These are phyloP conservation scores for Alternaria sp. DNA, from an alignment of 2,329 filamentous ascomycete genomes.

Conservation along the genomic window DNA sequence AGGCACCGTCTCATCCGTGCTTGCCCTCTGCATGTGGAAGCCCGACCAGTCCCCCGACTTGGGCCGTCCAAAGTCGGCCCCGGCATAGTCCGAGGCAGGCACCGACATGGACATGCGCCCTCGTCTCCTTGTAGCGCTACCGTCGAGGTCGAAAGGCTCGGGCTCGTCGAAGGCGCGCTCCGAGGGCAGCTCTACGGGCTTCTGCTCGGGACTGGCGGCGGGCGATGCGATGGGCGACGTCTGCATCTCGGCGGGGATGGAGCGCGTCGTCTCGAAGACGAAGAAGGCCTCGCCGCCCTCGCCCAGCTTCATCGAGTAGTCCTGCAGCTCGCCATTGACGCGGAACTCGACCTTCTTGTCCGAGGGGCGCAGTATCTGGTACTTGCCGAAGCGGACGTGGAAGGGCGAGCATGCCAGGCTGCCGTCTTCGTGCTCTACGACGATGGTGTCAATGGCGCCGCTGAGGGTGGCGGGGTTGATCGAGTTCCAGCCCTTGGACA, in stretches of 20 bases:
- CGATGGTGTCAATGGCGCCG: slow-evolving; percentile 98
- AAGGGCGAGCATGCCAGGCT: slow-evolving; percentile 91
- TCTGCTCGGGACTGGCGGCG: slow-evolving; percentile 76
- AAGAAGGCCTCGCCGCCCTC: slow-evolving; percentile 99
- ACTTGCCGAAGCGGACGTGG: slow-evolving; percentile 98
- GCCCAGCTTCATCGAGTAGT: slow-evolving; percentile 97
- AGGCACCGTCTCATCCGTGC: slow-evolving; percentile 62
- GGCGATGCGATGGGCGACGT: slow-evolving; percentile 94
- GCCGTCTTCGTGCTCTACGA: slow-evolving; percentile 94
- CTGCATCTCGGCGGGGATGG: slow-evolving; percentile 90
- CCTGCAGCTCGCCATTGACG: slow-evolving; percentile 89
- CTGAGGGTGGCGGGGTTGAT: slow-evolving; percentile 98
- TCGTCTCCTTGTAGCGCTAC: slow-evolving; percentile 33
- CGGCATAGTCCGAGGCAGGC: slow-evolving; percentile 28
- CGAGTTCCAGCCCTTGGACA: slow-evolving; percentile 99
- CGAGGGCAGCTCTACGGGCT: slow-evolving; percentile 56
- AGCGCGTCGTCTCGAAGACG: slow-evolving; percentile 92
- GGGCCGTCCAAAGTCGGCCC: slow-evolving; percentile 27
- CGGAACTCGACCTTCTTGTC: slow-evolving; percentile 99
- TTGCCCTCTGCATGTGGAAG: slow-evolving; percentile 50
- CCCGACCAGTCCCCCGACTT: slow-evolving; percentile 47
- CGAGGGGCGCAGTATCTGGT: slow-evolving; percentile 89
- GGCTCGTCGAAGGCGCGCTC: slow-evolving; percentile 67
- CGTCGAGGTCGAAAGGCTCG: slow-evolving; percentile 71
- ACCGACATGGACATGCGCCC: slow-evolving; percentile 42